These are phyloP conservation scores for Sugiyamaella marilandica DNA, from an alignment of 805 yeast species.

Conservation along the genomic window DNA sequence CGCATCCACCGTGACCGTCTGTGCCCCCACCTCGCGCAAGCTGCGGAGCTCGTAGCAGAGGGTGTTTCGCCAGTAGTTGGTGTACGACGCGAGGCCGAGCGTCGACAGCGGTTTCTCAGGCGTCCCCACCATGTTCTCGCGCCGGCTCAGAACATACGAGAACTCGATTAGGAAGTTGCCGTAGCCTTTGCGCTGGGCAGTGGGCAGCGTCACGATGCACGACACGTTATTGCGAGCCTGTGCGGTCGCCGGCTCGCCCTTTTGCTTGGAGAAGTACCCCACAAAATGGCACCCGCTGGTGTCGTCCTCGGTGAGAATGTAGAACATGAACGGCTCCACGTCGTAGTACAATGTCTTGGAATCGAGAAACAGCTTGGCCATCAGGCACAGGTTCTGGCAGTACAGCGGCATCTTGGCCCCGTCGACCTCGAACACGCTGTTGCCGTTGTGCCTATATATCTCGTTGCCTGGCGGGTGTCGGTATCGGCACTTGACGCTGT, in stretches of 20 bases:
- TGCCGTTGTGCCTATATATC: constrained; percentile 68
- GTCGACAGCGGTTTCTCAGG: constrained; percentile 94
- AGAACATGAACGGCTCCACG: constrained; percentile 92
- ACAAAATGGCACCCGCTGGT: constrained; percentile 63
- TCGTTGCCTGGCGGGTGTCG: constrained; percentile 88
- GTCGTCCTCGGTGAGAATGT: constrained; percentile 71
- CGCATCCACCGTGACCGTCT: constrained; percentile 47
- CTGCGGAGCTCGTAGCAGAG: constrained; percentile 46
- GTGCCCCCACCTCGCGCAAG: not conserved
- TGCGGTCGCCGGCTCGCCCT: constrained; percentile 22
- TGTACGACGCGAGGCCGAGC: constrained; percentile 76
- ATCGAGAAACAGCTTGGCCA: constrained; percentile 84
- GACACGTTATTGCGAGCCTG: constrained; percentile 57
- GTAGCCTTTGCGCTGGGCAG: constrained; percentile 80
- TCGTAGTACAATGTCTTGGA: constrained; percentile 91
- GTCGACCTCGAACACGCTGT: constrained; percentile 85
- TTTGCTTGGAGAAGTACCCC: constrained; percentile 92
- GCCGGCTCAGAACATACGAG: constrained; percentile 70
- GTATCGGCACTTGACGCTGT: constrained; percentile 65
- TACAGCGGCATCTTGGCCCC: constrained; percentile 77
- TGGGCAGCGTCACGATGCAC: constrained; percentile 87
- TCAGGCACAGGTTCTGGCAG: constrained; percentile 83
- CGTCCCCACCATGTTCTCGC: constrained; percentile 78
- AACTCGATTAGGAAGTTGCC: constrained; percentile 87
- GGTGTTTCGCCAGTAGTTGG: constrained; percentile 74